phyloP scores from a whole-genome alignment of 805 yeast genomes.

The Pichia membranifaciens region DNA sequence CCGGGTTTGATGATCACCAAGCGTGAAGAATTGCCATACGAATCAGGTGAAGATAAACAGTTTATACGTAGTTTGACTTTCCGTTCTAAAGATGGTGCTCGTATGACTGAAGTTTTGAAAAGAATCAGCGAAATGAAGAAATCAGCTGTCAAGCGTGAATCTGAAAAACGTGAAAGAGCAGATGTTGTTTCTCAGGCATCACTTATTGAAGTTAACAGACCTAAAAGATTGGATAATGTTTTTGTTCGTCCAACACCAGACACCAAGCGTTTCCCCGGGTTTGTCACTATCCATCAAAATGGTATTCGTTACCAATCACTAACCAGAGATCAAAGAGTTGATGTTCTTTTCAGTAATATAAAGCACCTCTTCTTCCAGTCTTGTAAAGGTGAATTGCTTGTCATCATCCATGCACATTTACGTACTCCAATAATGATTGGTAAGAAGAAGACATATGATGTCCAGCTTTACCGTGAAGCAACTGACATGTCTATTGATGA shows the following conservation, averaged over 20 bases:
- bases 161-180: slow-evolving; percentile 84
- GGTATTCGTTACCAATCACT: slow-evolving; percentile 93
- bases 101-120: slow-evolving; percentile 84
- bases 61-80: slow-evolving; percentile 83
- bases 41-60: slow-evolving; percentile 78
- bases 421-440: slow-evolving; percentile 93
- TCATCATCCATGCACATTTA: slow-evolving; percentile 85
- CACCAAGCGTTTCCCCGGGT: slow-evolving; percentile 91
- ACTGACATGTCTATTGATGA: slow-evolving; percentile 95
- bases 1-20: slow-evolving; percentile 62
- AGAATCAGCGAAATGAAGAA: slow-evolving; percentile 89
- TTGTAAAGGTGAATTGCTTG: slow-evolving; percentile 89
- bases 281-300: slow-evolving; percentile 86
- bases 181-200: slow-evolving; percentile 93
- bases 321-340: slow-evolving; percentile 81
- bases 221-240: slow-evolving; percentile 80
- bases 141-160: slow-evolving; percentile 83
- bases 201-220: slow-evolving; percentile 76
- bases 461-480: slow-evolving; percentile 95
- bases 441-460: slow-evolving; percentile 89
- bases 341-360: slow-evolving; percentile 82
- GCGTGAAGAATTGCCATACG: slow-evolving; percentile 82
- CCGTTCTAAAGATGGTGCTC: slow-evolving; percentile 83
- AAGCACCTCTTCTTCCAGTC: slow-evolving; percentile 95
- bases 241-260: slow-evolving; percentile 95